phyloP scores from a whole-genome alignment of 1,284 basidiomycete genomes.

The Rhodotorula glutinis region DNA sequence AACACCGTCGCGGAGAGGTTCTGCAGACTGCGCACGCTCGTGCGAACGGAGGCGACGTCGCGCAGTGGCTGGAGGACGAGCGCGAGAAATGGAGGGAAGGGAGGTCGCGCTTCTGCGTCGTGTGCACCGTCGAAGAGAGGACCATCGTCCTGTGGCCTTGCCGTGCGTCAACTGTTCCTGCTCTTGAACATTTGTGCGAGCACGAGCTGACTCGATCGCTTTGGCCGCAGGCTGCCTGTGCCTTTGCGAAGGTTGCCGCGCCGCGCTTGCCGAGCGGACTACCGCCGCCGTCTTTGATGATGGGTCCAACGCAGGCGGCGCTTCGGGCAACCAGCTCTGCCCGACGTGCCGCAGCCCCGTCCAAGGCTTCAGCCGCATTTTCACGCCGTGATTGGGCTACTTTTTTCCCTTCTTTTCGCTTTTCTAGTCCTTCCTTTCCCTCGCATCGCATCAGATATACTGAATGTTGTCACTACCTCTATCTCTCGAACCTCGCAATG shows the following conservation, averaged over 20 bases:
- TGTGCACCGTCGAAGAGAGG: conserved; percentile 34
- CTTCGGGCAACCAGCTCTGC: conserved; percentile 13
- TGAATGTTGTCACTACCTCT: neutral
- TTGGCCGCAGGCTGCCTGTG: conserved; percentile 27
- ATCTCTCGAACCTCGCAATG: too few species aligned
- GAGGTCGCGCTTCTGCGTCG: conserved; percentile 27
- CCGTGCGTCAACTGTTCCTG: too few species aligned
- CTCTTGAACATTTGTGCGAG: too few species aligned
- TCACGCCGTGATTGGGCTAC: neutral
- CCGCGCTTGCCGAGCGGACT: conserved; percentile 24
- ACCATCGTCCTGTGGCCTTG: conserved; percentile 35
- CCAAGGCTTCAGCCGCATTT: conserved; percentile 27
- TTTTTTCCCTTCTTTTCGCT: neutral
- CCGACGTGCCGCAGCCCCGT: conserved; percentile 32
- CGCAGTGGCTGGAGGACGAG: conserved; percentile 8
- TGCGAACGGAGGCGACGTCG: neutral
- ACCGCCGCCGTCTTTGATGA: conserved; percentile 4
- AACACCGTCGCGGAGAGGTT: neutral
- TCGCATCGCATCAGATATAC: neutral
- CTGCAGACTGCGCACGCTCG: neutral
- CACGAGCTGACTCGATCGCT: neutral
- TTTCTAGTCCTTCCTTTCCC: neutral
- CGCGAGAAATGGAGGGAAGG: conserved; percentile 20
- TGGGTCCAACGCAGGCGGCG: neutral
- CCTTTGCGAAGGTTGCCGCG: conserved; percentile 33